Percentiles rank a stretch among this genome's conserved stretches.
Evolutionary conservation across 73 alveolate genomes (phyloP).

Genomic region (Paramecium primaurelia): DNA sequence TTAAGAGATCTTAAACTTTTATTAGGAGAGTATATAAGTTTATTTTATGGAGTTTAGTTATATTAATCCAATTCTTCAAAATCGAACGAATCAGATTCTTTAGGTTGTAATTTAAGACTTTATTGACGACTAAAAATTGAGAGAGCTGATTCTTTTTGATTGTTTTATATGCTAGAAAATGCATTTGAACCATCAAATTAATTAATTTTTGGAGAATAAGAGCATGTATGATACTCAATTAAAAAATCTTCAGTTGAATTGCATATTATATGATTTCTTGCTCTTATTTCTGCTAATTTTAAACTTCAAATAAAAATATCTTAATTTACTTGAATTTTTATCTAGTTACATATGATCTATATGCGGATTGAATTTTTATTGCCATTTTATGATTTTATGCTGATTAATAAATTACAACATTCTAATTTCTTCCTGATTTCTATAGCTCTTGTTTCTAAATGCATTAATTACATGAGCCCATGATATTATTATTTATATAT

Average conservation of each 20-base stretch:
- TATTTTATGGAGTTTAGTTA: neutral
- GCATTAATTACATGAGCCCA: slow-evolving; percentile 26
- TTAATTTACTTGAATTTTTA: neutral
- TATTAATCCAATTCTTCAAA: neutral
- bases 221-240: neutral
- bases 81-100: neutral
- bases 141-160: neutral
- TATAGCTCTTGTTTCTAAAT: neutral
- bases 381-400: neutral
- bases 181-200: neutral
- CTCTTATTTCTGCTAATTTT: neutral
- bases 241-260: neutral
- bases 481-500: neutral
- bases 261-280: neutral
- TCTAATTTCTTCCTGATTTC: neutral
- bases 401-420: neutral
- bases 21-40: neutral
- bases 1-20: neutral
- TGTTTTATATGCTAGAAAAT: neutral
- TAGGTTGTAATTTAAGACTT: neutral
- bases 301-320: neutral
- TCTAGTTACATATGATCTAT: neutral
- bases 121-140: neutral
- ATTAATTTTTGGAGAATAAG: neutral
- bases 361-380: neutral